Conservation (phyloP, 2,329 filamentous ascomycete species). For the Diaporthe sp. region DNA sequence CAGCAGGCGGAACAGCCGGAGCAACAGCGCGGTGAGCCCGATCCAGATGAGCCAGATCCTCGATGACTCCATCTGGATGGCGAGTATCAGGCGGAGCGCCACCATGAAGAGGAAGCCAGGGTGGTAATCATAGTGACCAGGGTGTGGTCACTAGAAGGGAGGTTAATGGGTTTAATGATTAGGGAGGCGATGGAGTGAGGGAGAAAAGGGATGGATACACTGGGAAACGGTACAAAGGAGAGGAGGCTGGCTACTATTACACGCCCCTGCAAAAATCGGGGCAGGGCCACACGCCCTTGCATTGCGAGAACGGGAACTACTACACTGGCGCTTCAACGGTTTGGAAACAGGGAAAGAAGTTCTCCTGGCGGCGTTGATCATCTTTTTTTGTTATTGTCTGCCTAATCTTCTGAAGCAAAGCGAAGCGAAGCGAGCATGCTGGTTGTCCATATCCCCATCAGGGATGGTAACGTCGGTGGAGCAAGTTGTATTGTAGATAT, state of each 20-base stretch:
- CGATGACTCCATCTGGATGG: slow-evolving; percentile 92
- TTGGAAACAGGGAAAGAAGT: slow-evolving; percentile 12
- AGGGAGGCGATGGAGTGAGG: neutral
- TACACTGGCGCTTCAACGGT: slow-evolving; percentile 15
- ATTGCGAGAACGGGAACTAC: neutral
- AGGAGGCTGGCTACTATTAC: slow-evolving; percentile 13
- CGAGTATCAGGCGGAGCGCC: slow-evolving; percentile 90
- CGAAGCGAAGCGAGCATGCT: slow-evolving; percentile 25
- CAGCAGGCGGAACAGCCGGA: slow-evolving; percentile 65
- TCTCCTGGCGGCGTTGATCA: neutral
- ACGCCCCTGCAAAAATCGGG: neutral
- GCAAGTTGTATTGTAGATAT: neutral
- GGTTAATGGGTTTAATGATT: slow-evolving; percentile 27
- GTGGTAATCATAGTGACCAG: slow-evolving; percentile 39
- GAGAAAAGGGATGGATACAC: neutral
- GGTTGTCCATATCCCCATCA: slow-evolving; percentile 2
- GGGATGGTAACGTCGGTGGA: neutral
- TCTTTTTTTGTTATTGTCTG: neutral
- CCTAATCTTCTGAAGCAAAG: slow-evolving; percentile 3
- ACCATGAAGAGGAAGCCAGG: slow-evolving; percentile 63
- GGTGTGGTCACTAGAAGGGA: neutral
- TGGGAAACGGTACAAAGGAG: neutral
- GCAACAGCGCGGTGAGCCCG: slow-evolving; percentile 79
- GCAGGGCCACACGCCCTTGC: neutral
- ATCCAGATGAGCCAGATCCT: slow-evolving; percentile 87